A percentile compares a stretch with the other conserved stretches of the same genome.
phyloP scores from a whole-genome alignment of 2,329 filamentous ascomycete species.

The Tympanopsis confertula region DNA sequence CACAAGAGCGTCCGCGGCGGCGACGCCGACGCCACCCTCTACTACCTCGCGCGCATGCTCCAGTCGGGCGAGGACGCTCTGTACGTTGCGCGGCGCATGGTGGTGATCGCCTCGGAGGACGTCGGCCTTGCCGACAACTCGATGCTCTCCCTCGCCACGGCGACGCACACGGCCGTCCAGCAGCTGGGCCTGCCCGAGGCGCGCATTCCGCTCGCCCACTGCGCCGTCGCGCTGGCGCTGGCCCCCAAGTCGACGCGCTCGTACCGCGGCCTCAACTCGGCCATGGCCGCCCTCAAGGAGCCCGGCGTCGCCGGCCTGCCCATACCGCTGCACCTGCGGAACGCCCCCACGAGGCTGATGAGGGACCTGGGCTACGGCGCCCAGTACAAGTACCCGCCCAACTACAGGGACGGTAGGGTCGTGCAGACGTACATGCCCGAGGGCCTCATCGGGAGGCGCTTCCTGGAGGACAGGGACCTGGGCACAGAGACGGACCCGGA shows the following conservation, averaged over 20 bases:
- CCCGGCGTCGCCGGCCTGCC: constrained; percentile 73
- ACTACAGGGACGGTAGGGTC: constrained; percentile 72
- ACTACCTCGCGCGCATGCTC: constrained; percentile 92
- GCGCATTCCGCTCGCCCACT: constrained; percentile 81
- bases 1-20: constrained; percentile 89
- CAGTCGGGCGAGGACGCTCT: constrained; percentile 88
- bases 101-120: constrained; percentile 91
- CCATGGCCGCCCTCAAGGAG: constrained; percentile 66
- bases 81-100: constrained; percentile 82
- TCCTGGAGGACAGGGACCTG: constrained; percentile 71
- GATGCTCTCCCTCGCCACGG: constrained; percentile 73
- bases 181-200: constrained; percentile 94
- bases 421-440: constrained; percentile 85
- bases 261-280: constrained; percentile 73
- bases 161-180: constrained; percentile 76
- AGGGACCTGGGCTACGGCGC: constrained; percentile 81
- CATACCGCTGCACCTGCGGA: constrained; percentile 77
- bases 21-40: constrained; percentile 77
- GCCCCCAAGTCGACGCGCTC: constrained; percentile 79
- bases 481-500: constrained; percentile 69
- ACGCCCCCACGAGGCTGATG: constrained; percentile 87
- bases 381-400: constrained; percentile 94
- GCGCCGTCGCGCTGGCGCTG: constrained; percentile 66
- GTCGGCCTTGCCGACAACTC: constrained; percentile 80
- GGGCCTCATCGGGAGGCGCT: constrained; percentile 54